These are phyloP conservation scores for Komagataella mondaviorum DNA, from an alignment of 805 yeast genomes.

Conservation along the genomic window DNA sequence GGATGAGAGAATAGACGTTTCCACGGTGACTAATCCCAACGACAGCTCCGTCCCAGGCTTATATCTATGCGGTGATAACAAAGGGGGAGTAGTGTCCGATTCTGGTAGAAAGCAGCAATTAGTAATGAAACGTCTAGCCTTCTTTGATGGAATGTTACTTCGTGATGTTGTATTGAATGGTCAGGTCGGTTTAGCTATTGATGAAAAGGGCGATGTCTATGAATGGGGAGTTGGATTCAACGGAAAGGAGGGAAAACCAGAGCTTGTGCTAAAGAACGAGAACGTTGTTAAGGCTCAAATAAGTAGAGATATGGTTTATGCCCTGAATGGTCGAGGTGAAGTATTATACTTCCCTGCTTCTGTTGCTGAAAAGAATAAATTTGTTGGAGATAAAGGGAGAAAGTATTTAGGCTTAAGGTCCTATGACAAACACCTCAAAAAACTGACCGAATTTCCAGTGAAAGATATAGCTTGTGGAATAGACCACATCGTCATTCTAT, in stretches of 20 bases:
- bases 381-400: background rate
- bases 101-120: constrained; percentile 19
- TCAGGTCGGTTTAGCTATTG: constrained; percentile 42
- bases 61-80: constrained; percentile 51
- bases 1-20: constrained; percentile 8
- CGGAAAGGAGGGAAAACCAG: constrained; percentile 15
- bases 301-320: constrained; percentile 43
- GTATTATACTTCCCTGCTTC: constrained; percentile 21
- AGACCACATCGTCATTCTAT: constrained; percentile 53
- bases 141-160: constrained; percentile 49
- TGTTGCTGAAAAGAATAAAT: background rate
- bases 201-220: constrained; percentile 55
- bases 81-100: constrained; percentile 17
- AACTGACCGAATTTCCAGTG: constrained; percentile 9
- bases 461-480: constrained; percentile 42
- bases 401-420: background rate
- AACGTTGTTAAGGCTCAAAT: constrained; percentile 27
- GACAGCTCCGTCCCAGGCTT: constrained; percentile 38
- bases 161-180: constrained; percentile 41
- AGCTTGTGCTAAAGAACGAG: constrained; percentile 30
- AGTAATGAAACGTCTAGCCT: constrained; percentile 45
- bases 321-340: constrained; percentile 33
- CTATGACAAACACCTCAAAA: constrained; percentile 3
- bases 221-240: constrained; percentile 48
- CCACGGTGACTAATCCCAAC: constrained; percentile 18